phyloP scores from a whole-genome alignment of 371 early-diverging fungal species.

The Rhizopus arrhizus region DNA sequence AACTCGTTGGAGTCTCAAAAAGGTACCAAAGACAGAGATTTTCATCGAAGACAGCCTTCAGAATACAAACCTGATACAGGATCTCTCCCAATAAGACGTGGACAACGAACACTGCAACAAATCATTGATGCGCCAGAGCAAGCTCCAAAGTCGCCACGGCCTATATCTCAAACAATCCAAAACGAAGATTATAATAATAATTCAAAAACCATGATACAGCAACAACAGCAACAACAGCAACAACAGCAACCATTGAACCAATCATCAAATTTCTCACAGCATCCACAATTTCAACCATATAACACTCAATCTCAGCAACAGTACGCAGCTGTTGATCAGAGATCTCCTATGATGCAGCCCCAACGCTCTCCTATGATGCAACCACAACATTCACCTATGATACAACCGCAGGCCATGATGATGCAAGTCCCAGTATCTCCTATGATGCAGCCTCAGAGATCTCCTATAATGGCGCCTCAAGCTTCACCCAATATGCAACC shows the following conservation, averaged over 20 bases:
- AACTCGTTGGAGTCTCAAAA: background rate
- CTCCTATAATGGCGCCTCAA: constrained; percentile 18
- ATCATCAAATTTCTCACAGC: background rate
- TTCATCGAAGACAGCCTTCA: constrained; percentile 16
- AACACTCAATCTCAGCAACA: constrained; percentile 5
- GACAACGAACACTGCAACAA: constrained; percentile 5
- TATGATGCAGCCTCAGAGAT: constrained; percentile 22
- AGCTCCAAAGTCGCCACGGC: constrained; percentile 36
- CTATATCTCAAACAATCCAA: constrained; percentile 16
- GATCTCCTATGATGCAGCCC: constrained; percentile 30
- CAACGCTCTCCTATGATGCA: constrained; percentile 25
- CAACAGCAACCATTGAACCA: constrained; percentile 15
- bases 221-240: constrained; percentile 11
- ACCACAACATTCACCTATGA: constrained; percentile 22
- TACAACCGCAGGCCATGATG: constrained; percentile 18
- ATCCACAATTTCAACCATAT: constrained; percentile 8
- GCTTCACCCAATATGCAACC: constrained; percentile 1
- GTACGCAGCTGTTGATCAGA: background rate
- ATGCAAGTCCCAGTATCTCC: constrained; percentile 18
- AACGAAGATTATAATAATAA: background rate
- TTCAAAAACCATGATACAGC: constrained; percentile 7
- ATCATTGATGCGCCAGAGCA: background rate
- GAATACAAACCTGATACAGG: constrained; percentile 31
- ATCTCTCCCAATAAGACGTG: constrained; percentile 15
- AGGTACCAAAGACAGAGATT: background rate